Evolutionary conservation across 768 basidiomycete species (phyloP), one percentile per base, ranked within the genome.

Genomic region (Psilocybe subaeruginosa): DNA sequence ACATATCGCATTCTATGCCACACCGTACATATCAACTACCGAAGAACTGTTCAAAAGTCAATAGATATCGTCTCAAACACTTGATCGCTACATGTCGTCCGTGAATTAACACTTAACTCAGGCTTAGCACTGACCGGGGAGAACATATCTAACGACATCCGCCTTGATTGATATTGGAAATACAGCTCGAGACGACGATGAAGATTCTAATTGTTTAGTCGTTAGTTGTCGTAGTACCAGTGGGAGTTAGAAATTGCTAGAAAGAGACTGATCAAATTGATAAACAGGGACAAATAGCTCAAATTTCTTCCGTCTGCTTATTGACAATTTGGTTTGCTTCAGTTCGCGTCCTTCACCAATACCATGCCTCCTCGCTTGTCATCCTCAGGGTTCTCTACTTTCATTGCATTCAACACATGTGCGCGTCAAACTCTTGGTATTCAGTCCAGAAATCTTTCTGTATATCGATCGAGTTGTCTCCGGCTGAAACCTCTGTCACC

Each of bases 371-470:
- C 81, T 70, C 82, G 84, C 69, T 72, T 87, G 29, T 70, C 81
- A 60, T 70, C 78, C 55, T 80, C 79, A 57, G 74, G 79, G 37
- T 78, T 85, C 69, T 83, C 81, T 17, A 82, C 82, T 29, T 87
- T 85, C 71, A 74, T 85, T 63, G 80, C 85, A 31, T 82, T 84
- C 69, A 85, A 85, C 73, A 79, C 84, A 46, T 87, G 87, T 65
- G 77, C 82, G 51, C 80, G 79, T 53, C 70, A 74, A 11, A 73
- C 73, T 51, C 46, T 72, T 27, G 63, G 64, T 51, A 37, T 65
- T 63, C 67, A 59, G 51, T 60, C 64, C 51, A 78, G 84, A 29
- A 65, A 78, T 6, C 69, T 84, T 60, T 78, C 77, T 23, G 66
- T 76, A 49, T 76, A 76, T 69, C 76, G 71, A 49, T 72, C 70